Evolutionary conservation across 306 rosid genomes (phyloP).

Genomic region (Malus orientalis): DNA sequence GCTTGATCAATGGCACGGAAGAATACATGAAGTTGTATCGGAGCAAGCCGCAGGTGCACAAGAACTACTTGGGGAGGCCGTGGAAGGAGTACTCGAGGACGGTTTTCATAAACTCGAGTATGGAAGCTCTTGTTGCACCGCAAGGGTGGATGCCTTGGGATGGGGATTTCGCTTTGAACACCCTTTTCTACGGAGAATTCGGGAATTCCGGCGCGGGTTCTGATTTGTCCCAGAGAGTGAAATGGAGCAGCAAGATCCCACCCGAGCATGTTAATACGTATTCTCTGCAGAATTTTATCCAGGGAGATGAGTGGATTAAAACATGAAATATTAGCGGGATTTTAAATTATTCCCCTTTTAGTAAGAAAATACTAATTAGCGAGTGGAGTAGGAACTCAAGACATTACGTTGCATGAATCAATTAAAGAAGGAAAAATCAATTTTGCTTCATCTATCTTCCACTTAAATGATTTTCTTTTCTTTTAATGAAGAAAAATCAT

Average conservation of each 20-base stretch:
- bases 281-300: conserved; percentile 70
- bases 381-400: not conserved
- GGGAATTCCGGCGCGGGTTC: conserved; percentile 53
- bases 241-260: conserved; percentile 61
- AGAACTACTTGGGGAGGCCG: conserved; percentile 85
- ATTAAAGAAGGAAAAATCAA: too few relatives aligned
- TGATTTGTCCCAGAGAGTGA: conserved; percentile 35
- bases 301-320: conserved; percentile 63
- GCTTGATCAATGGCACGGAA: conserved; percentile 62
- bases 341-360: not conserved
- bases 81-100: conserved; percentile 88
- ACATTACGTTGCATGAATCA: not conserved
- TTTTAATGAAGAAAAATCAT: too few relatives aligned
- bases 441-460: too few relatives aligned
- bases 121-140: conserved; percentile 42
- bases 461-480: too few relatives aligned
- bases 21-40: conserved; percentile 55
- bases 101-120: conserved; percentile 38
- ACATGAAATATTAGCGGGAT: not conserved
- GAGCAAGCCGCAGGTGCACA: conserved; percentile 66
- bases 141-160: conserved; percentile 80
- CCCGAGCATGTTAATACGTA: conserved; percentile 37
- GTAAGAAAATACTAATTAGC: not conserved
- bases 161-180: conserved; percentile 52
- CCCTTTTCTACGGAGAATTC: conserved; percentile 75